These are phyloP conservation scores for Talaromyces sp. DNA, from an alignment of 2,329 filamentous ascomycete species.

Conservation along the genomic window DNA sequence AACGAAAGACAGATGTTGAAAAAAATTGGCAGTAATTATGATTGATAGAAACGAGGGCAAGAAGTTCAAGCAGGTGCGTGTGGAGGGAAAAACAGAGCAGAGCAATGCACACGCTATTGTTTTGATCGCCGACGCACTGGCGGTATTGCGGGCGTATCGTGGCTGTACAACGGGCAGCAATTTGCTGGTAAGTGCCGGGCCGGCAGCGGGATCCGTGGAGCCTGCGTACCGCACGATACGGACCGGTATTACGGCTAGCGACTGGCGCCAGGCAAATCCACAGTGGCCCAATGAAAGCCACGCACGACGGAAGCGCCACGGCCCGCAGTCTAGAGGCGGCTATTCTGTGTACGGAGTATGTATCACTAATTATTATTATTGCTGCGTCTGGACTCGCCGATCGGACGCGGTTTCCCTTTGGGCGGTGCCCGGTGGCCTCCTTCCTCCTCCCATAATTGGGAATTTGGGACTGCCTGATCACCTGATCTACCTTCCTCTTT, in stretches of 20 bases:
- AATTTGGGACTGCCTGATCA: too few relatives aligned
- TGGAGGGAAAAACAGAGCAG: neutral
- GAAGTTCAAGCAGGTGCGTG: neutral
- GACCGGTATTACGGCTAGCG: neutral
- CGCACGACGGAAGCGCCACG: neutral
- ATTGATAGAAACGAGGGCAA: neutral
- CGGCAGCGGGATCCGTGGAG: too few relatives aligned
- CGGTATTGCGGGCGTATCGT: neutral
- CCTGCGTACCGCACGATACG: neutral
- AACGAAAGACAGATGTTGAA: neutral
- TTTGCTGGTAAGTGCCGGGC: neutral
- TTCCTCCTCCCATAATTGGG: neutral
- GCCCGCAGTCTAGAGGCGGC: neutral
- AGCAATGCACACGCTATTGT: neutral
- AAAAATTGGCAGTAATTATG: neutral
- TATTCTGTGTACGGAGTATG: too few relatives aligned
- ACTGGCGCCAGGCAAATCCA: neutral
- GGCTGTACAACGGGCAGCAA: neutral
- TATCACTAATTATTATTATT: too few relatives aligned
- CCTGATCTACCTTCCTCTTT: too few relatives aligned
- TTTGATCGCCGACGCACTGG: neutral
- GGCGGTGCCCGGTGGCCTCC: neutral
- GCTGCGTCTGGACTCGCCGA: neutral
- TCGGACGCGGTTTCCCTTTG: neutral
- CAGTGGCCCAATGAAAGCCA: neutral